Percentiles rank a stretch among this genome's conserved stretches.
These are phyloP conservation scores for Testicularia cyperi DNA, from an alignment of 1,284 basidiomycete genomes.

Conservation along the genomic window DNA sequence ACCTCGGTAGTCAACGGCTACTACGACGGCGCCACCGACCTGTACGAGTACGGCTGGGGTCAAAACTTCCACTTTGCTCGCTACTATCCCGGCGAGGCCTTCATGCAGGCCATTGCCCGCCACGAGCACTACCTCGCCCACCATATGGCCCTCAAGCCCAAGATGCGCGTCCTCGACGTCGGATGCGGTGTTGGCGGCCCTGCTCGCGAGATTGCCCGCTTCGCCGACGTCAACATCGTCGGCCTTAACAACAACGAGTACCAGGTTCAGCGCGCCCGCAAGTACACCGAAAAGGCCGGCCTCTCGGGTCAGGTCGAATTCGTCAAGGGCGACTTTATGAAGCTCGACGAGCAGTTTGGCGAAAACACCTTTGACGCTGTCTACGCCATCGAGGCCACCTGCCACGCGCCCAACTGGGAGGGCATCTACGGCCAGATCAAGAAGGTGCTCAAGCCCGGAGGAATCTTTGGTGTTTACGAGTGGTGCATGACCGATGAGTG, in stretches of 20 bases:
- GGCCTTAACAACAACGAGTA: constrained; percentile 97
- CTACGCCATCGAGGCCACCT: constrained; percentile 98
- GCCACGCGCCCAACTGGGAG: constrained; percentile 92
- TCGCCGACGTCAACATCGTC: constrained; percentile 81
- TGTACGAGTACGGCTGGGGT: constrained; percentile 96
- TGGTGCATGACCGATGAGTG: constrained; percentile 98
- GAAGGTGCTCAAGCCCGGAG: constrained; percentile 95
- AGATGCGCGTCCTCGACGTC: constrained; percentile 95
- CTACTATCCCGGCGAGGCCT: constrained; percentile 93
- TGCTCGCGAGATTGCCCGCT: constrained; percentile 89
- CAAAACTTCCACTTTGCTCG: constrained; percentile 97
- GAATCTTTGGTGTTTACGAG: constrained; percentile 93
- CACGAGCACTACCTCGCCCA: constrained; percentile 97
- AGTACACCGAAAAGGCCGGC: constrained; percentile 79
- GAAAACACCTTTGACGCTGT: constrained; percentile 92
- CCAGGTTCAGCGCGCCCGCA: constrained; percentile 81
- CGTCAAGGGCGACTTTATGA: constrained; percentile 81
- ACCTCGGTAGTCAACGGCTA: constrained; percentile 94
- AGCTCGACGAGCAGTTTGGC: constrained; percentile 86
- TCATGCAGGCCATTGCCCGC: constrained; percentile 77
- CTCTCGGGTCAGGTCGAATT: constrained; percentile 76
- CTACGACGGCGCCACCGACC: constrained; percentile 92
- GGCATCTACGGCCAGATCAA: constrained; percentile 92
- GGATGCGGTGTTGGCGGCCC: constrained; percentile 98
- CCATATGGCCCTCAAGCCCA: constrained; percentile 66